Conservation (phyloP, 805 yeast species). For the Pichia ethanolica region DNA sequence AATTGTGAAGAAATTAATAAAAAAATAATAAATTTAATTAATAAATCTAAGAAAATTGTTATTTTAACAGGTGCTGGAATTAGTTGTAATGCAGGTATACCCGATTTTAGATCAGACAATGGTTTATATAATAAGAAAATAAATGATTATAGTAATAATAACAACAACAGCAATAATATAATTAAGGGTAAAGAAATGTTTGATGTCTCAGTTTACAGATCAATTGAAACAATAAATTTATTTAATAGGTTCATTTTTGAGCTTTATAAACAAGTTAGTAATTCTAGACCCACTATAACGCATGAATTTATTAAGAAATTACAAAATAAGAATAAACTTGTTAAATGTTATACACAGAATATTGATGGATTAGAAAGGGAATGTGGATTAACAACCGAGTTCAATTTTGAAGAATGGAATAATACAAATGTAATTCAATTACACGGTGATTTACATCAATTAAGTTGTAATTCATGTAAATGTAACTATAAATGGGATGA, state of each 20-base stretch:
- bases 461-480: constrained; percentile 72
- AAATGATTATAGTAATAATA: constrained; percentile 50
- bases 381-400: constrained; percentile 57
- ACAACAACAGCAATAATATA: constrained; percentile 60
- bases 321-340: constrained; percentile 54
- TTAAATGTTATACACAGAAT: constrained; percentile 90
- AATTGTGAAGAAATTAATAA: not conserved
- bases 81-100: constrained; percentile 94
- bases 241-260: constrained; percentile 87
- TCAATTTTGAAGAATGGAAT: constrained; percentile 46
- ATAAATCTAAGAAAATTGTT: constrained; percentile 47
- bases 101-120: constrained; percentile 80
- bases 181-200: constrained; percentile 85
- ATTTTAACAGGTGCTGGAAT: constrained; percentile 94
- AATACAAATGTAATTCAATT: constrained; percentile 73
- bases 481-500: constrained; percentile 52
- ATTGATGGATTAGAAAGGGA: constrained; percentile 80
- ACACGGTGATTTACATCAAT: constrained; percentile 78
- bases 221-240: constrained; percentile 54
- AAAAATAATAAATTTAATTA: constrained; percentile 34
- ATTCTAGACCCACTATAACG: constrained; percentile 76
- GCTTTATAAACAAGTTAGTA: constrained; percentile 53
- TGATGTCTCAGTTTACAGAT: constrained; percentile 75
- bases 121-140: constrained; percentile 59
- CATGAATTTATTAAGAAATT: constrained; percentile 64